phyloP scores from a whole-genome alignment of 768 basidiomycete genomes.

The Fibroporia radiculosa region DNA sequence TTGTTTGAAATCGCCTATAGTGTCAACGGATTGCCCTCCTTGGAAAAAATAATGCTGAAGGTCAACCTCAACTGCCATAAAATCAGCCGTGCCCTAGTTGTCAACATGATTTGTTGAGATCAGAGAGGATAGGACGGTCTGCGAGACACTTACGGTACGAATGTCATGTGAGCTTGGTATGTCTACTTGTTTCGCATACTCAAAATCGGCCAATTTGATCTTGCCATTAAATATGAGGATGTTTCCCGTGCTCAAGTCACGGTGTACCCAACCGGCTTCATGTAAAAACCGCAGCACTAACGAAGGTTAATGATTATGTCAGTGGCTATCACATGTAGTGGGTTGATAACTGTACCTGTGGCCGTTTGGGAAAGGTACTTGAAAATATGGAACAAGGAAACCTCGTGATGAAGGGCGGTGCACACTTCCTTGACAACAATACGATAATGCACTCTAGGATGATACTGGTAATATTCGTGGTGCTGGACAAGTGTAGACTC shows the following conservation, averaged over 20 bases:
- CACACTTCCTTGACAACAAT: neutral
- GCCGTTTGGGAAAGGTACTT: neutral
- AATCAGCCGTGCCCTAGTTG: neutral
- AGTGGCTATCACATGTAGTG: neutral
- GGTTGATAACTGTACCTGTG: neutral
- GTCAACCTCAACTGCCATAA: neutral
- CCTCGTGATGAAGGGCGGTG: neutral
- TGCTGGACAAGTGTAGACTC: neutral
- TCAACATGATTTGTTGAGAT: neutral
- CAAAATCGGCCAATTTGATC: neutral
- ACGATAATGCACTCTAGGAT: neutral
- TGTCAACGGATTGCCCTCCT: no score
- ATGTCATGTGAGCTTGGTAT: neutral
- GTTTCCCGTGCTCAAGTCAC: neutral
- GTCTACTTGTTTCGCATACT: neutral
- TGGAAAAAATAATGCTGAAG: no score
- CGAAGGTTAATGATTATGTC: neutral
- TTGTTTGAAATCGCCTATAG: no score
- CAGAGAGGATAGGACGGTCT: neutral
- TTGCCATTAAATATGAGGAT: neutral
- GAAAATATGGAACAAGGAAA: neutral
- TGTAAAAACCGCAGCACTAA: neutral
- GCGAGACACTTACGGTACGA: neutral
- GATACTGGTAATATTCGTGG: neutral
- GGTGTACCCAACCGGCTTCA: neutral